These are phyloP conservation scores for Amborella trichopoda DNA, from an alignment of 164 flowering plant genomes.

Conservation along the genomic window DNA sequence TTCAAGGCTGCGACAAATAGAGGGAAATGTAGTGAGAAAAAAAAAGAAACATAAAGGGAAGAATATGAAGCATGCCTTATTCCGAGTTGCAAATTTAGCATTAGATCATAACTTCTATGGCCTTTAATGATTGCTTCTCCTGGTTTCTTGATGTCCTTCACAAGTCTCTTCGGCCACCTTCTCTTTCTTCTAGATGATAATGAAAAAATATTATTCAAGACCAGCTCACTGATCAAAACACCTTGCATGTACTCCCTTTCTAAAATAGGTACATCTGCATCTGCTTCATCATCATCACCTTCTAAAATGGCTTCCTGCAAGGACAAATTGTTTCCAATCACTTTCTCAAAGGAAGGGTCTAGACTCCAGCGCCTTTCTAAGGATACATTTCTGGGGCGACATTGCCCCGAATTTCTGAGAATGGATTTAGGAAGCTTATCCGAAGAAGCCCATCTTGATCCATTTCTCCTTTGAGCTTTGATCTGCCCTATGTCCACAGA, in stretches of 20 bases:
- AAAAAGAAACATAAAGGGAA: too few relatives aligned
- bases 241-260: slow-evolving; percentile 98
- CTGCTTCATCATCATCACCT: slow-evolving; percentile 28
- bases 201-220: slow-evolving; percentile 45
- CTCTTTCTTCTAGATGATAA: slow-evolving; percentile 52
- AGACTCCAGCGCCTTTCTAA: slow-evolving; percentile 95
- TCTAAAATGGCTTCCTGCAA: slow-evolving; percentile 33
- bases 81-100: slow-evolving; percentile 98
- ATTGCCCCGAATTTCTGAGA: slow-evolving; percentile 47
- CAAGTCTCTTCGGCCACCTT: slow-evolving; percentile 60
- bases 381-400: slow-evolving; percentile 43
- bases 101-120: slow-evolving; percentile 94
- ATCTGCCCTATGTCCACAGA: slow-evolving; percentile 51
- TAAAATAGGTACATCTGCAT: slow-evolving; percentile 42
- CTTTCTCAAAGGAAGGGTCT: slow-evolving; percentile 84
- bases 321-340: slow-evolving; percentile 49
- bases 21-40: too few relatives aligned
- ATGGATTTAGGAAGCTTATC: slow-evolving; percentile 44
- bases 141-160: slow-evolving; percentile 67
- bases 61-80: slow-evolving; percentile 43
- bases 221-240: slow-evolving; percentile 87
- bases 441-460: slow-evolving; percentile 33
- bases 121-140: slow-evolving; percentile 94
- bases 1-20: too few relatives aligned
- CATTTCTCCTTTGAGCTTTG: slow-evolving; percentile 33